A percentile compares a stretch with the other conserved stretches of the same genome.
These are phyloP conservation scores for Saccharomycopsis olivae DNA, from an alignment of 805 yeast genomes.

Conservation along the genomic window DNA sequence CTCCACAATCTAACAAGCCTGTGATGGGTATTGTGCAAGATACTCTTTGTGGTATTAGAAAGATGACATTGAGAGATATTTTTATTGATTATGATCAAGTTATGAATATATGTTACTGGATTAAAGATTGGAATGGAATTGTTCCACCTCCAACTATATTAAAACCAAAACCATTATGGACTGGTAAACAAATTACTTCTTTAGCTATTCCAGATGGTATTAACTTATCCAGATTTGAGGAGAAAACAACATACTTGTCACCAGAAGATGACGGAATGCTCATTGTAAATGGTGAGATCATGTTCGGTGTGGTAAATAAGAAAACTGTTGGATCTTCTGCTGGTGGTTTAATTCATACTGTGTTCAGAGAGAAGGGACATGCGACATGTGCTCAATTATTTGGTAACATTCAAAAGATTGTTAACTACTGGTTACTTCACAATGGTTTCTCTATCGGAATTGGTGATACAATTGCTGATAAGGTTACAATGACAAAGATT, in stretches of 20 bases:
- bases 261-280: slow-evolving; percentile 96
- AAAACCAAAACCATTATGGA: slow-evolving; percentile 95
- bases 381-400: slow-evolving; percentile 79
- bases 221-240: slow-evolving; percentile 89
- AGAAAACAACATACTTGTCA: slow-evolving; percentile 67
- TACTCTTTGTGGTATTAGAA: slow-evolving; percentile 93
- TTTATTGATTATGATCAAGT: slow-evolving; percentile 89
- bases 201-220: slow-evolving; percentile 94
- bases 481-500: slow-evolving; percentile 88
- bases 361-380: slow-evolving; percentile 96
- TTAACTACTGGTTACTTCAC: slow-evolving; percentile 92
- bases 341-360: slow-evolving; percentile 96
- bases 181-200: slow-evolving; percentile 91
- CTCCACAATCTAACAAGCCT: slow-evolving; percentile 97
- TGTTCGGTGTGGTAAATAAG: slow-evolving; percentile 97
- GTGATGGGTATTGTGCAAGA: slow-evolving; percentile 99
- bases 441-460: slow-evolving; percentile 98
- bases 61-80: slow-evolving; percentile 83
- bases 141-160: slow-evolving; percentile 91
- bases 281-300: slow-evolving; percentile 87
- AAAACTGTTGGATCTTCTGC: slow-evolving; percentile 98
- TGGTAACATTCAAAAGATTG: slow-evolving; percentile 89
- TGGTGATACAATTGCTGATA: slow-evolving; percentile 98
- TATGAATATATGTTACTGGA: slow-evolving; percentile 95
- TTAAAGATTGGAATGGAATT: slow-evolving; percentile 97